Evolutionary conservation across 2,329 filamentous ascomycete species (phyloP), one percentile per base, ranked within the genome.

Genomic region (Calonectria pteridis): DNA sequence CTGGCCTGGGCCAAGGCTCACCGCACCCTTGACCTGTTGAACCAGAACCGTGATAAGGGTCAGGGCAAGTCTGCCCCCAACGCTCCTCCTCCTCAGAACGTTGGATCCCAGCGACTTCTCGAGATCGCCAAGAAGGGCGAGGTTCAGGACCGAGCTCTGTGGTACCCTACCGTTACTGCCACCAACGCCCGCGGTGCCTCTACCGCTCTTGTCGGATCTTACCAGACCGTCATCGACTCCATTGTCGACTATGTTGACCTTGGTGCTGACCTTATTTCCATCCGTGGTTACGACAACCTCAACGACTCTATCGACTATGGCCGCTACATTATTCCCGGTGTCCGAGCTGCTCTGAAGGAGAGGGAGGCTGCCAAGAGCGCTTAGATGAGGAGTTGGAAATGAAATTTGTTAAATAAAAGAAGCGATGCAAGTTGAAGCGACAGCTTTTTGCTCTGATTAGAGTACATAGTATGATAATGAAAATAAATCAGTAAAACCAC

Each of bases 151-250:
- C 88, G 90, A 23, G 90, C 89, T 1, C 82, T 92, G n/a, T 92
- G 90, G 90, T 92, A 91, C 80, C 89, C 90, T 0, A 92, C 90
- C 0, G 90, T 92, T 6, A 91, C 89, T 2, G 90, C 90, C 2
- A 92, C 90, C 0, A 90, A 90, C 78, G 90, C 90, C 0, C 85
- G 89, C 1, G 90, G 90, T 1, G 90, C 90, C 0, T 91, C 89
- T 0, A 92, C 90, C 1, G 90, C 90, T 0, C 82, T 92, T 43
- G 90, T 91, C 0, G 90, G 90, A 4, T 89, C 88, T 3, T 84
- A 84, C 29, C 83, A 90, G 80, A 91, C 89, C 0, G 82, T 91
- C 18, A 82, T 85, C 2, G 88, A 91, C 46, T 89, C 89, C 9
- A 85, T 91, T 31, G 77, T 91, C 2, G 89, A 91, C 77, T 91